phyloP scores from a whole-genome alignment of 2,329 filamentous ascomycete species.

The Scolecobasidium constrictum region DNA sequence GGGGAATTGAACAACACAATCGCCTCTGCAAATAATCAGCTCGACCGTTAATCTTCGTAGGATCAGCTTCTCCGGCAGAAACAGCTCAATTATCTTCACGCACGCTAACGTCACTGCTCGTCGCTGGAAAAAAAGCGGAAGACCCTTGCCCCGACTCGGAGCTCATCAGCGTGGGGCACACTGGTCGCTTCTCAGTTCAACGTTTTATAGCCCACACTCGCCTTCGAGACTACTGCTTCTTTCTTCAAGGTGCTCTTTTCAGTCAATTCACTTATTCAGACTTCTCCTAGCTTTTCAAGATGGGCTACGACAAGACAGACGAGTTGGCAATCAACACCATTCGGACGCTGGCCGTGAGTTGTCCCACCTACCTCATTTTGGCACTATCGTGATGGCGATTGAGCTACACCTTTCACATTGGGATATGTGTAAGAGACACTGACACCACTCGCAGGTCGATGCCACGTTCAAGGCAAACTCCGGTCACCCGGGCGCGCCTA shows the following conservation, averaged over 20 bases:
- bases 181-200: too few relatives aligned
- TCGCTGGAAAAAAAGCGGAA: not conserved
- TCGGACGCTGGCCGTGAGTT: slow-evolving; percentile 83
- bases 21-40: too few relatives aligned
- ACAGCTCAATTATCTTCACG: too few relatives aligned
- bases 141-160: not conserved
- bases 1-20: too few relatives aligned
- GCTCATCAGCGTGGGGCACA: not conserved
- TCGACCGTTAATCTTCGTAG: too few relatives aligned
- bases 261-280: not conserved
- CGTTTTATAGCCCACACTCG: not conserved
- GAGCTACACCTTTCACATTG: not conserved
- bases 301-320: slow-evolving; percentile 73
- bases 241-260: not conserved
- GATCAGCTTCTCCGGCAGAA: too few relatives aligned
- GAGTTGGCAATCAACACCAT: slow-evolving; percentile 96
- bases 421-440: not conserved
- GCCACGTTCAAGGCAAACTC: slow-evolving; percentile 93
- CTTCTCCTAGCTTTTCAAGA: not conserved
- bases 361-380: not conserved
- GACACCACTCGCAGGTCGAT: slow-evolving; percentile 62
- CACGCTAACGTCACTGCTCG: not conserved
- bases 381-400: not conserved
- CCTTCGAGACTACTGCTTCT: not conserved
- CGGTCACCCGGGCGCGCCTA: slow-evolving; percentile 95